These are phyloP conservation scores for Malassezia nana DNA, from an alignment of 1,284 basidiomycete genomes.

Conservation along the genomic window DNA sequence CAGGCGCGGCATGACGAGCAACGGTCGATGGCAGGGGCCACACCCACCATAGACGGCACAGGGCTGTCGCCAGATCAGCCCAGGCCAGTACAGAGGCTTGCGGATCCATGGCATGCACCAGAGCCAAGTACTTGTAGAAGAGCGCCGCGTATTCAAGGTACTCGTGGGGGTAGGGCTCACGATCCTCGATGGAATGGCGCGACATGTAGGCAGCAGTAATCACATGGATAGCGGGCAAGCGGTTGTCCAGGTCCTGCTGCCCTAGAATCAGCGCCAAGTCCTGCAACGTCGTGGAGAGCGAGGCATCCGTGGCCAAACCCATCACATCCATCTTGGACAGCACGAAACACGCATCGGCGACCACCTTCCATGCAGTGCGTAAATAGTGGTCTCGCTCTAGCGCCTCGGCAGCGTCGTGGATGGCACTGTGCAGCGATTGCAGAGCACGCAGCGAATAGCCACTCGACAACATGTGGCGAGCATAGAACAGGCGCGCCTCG, in stretches of 20 bases:
- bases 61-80: constrained; percentile 37
- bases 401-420: constrained; percentile 56
- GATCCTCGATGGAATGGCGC: background rate
- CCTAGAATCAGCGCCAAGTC: constrained; percentile 16
- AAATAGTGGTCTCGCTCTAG: constrained; percentile 52
- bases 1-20: constrained; percentile 54
- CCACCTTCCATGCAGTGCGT: constrained; percentile 65
- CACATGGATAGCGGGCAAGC: constrained; percentile 28
- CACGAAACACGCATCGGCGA: constrained; percentile 64
- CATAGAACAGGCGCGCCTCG: constrained; percentile 65
- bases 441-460: constrained; percentile 70
- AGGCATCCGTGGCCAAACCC: background rate
- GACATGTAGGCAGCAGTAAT: constrained; percentile 19
- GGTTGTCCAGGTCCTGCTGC: constrained; percentile 26
- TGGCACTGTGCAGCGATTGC: constrained; percentile 58
- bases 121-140: constrained; percentile 37
- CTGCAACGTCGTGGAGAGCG: constrained; percentile 15
- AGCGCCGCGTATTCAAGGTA: constrained; percentile 22
- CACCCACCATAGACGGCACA: constrained; percentile 22
- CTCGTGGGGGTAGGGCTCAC: background rate
- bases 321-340: constrained; percentile 25
- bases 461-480: constrained; percentile 57
- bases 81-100: constrained; percentile 33
- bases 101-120: constrained; percentile 29
- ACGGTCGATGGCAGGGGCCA: constrained; percentile 15